Percentiles rank a stretch among this genome's conserved stretches.
Evolutionary conservation across 2,329 filamentous ascomycete genomes (phyloP).

Genomic region (Tolypocladium guangdongense): DNA sequence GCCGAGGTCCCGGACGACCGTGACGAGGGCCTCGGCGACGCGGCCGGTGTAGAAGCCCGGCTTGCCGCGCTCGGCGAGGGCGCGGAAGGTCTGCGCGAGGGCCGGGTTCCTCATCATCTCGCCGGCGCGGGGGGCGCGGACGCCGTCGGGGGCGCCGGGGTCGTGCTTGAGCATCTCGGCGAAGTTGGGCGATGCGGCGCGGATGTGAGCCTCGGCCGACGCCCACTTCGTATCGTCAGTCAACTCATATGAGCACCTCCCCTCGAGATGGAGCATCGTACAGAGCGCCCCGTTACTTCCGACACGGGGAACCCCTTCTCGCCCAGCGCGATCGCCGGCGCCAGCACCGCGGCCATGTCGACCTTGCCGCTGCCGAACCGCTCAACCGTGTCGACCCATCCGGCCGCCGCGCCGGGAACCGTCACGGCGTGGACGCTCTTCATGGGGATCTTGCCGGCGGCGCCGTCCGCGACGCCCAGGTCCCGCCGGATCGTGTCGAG

Average conservation of each 20-base stretch:
- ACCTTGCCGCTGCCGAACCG: slow-evolving; percentile 84
- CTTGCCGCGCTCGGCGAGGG: slow-evolving; percentile 71
- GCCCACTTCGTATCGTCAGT: slow-evolving; percentile 52
- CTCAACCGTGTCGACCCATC: slow-evolving; percentile 84
- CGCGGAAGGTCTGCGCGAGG: slow-evolving; percentile 70
- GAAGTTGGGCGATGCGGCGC: slow-evolving; percentile 71
- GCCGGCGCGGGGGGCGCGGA: slow-evolving; percentile 63
- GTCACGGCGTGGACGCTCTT: slow-evolving; percentile 71
- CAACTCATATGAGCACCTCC: accelerated
- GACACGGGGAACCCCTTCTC: slow-evolving; percentile 87
- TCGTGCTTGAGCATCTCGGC: slow-evolving; percentile 81
- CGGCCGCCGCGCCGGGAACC: slow-evolving; percentile 80
- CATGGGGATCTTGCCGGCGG: slow-evolving; percentile 55
- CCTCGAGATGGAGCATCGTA: slow-evolving; percentile 29
- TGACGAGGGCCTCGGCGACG: slow-evolving; percentile 70
- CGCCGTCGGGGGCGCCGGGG: slow-evolving; percentile 53
- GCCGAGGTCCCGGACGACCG: slow-evolving; percentile 64
- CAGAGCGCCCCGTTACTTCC: slow-evolving; percentile 59
- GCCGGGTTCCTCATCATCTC: slow-evolving; percentile 84
- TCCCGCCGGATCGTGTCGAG: slow-evolving; percentile 60
- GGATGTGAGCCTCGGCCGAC: slow-evolving; percentile 49
- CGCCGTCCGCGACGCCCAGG: slow-evolving; percentile 51
- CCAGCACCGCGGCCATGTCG: slow-evolving; percentile 63
- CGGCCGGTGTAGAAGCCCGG: slow-evolving; percentile 82
- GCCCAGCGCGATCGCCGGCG: slow-evolving; percentile 72